These are phyloP conservation scores for Aspergillus homomorphus DNA, from an alignment of 495 filamentous ascomycete species.

Conservation along the genomic window DNA sequence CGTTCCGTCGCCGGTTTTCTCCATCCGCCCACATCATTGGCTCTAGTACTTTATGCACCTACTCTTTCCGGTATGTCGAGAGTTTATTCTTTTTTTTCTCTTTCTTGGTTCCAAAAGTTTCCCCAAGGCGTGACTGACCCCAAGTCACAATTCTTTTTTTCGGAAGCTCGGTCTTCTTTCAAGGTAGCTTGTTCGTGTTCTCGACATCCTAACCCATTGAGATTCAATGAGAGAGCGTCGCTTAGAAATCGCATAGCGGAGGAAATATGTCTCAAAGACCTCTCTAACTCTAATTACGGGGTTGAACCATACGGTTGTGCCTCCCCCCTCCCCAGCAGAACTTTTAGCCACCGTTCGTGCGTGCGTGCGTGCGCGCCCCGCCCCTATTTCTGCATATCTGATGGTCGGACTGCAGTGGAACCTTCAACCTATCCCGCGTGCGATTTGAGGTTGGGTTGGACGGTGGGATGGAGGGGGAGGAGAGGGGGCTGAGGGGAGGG, in stretches of 20 bases:
- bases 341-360: background rate
- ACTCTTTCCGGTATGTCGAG: conserved; percentile 7
- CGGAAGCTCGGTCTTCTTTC: background rate
- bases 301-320: background rate
- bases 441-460: background rate
- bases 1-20: conserved; percentile 5
- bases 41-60: conserved; percentile 1
- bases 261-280: too few species aligned
- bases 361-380: background rate
- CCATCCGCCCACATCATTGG: conserved; percentile 3
- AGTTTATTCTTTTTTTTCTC: background rate
- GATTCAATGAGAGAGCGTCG: background rate
- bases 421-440: background rate
- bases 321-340: too few species aligned
- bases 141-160: background rate
- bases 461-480: background rate
- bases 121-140: background rate
- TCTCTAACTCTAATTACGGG: background rate
- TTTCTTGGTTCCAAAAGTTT: background rate
- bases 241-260: background rate
- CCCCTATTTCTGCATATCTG: background rate
- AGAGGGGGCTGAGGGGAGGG: background rate
- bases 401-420: background rate
- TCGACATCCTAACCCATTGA: background rate
- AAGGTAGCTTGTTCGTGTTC: background rate